Conservation (phyloP, 805 yeast genomes). For the Candida taoyuanica region DNA sequence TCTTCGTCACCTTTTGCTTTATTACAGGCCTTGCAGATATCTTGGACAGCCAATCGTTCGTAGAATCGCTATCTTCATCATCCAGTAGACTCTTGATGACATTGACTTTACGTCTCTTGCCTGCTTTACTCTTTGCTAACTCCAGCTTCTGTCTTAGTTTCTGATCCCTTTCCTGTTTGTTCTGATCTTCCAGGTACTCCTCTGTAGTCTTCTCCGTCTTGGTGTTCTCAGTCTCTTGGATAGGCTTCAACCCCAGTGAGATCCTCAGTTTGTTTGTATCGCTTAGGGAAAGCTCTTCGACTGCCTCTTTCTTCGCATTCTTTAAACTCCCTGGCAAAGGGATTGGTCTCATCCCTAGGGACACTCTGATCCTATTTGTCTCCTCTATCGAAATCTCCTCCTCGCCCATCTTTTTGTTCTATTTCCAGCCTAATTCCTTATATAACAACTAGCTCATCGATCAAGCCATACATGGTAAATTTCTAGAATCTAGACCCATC, state of each 20-base stretch:
- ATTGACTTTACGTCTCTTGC: slow-evolving; percentile 14
- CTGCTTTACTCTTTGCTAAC: slow-evolving; percentile 10
- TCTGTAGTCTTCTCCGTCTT: slow-evolving; percentile 12
- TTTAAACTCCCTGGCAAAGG: slow-evolving; percentile 19
- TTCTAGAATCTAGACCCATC: not conserved
- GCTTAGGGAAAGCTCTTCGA: slow-evolving; percentile 10
- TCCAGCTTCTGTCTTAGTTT: slow-evolving; percentile 15
- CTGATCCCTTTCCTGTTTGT: slow-evolving; percentile 7
- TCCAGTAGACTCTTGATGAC: slow-evolving; percentile 15
- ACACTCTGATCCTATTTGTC: slow-evolving; percentile 48
- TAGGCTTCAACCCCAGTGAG: slow-evolving; percentile 24
- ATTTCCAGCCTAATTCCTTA: not conserved
- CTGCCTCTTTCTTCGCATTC: not conserved
- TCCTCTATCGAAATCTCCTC: slow-evolving; percentile 40
- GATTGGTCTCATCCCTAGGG: slow-evolving; percentile 51
- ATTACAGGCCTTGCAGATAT: slow-evolving; percentile 7
- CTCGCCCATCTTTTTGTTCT: slow-evolving; percentile 10
- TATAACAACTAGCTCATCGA: not conserved
- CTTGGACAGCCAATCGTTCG: slow-evolving; percentile 22
- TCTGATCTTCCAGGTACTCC: slow-evolving; percentile 7
- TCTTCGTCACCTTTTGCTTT: not conserved
- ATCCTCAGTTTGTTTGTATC: slow-evolving; percentile 22
- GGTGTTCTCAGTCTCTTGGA: slow-evolving; percentile 1
- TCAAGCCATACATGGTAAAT: not conserved
- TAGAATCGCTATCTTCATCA: slow-evolving; percentile 8